Evolutionary conservation across 768 basidiomycete genomes (phyloP).

Genomic region (Psilocybe subaeruginosa): DNA sequence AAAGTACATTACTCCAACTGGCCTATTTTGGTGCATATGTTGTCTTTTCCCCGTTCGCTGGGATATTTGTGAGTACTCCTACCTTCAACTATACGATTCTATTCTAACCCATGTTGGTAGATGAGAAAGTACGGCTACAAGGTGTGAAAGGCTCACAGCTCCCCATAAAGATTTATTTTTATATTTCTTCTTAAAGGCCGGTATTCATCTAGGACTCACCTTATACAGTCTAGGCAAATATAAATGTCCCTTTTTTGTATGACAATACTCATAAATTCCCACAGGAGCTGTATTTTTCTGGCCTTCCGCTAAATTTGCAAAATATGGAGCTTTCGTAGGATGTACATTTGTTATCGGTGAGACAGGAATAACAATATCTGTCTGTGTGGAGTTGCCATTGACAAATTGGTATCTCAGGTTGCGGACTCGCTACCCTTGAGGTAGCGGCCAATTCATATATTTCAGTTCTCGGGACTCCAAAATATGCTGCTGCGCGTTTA

Average conservation of each 20-base stretch:
- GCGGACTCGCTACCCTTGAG: constrained; percentile 68
- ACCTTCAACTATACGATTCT: not conserved
- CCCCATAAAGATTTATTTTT: not conserved
- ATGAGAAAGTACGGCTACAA: constrained; percentile 72
- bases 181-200: constrained; percentile 32
- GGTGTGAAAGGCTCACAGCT: constrained; percentile 27
- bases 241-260: not conserved
- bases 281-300: constrained; percentile 78
- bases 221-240: constrained; percentile 57
- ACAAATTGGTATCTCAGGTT: constrained; percentile 38
- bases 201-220: constrained; percentile 63
- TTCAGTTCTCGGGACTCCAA: constrained; percentile 65
- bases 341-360: constrained; percentile 72
- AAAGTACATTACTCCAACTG: constrained; percentile 75
- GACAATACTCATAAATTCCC: not conserved
- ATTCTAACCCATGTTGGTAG: constrained; percentile 29
- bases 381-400: not conserved
- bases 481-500: constrained; percentile 73
- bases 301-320: constrained; percentile 70
- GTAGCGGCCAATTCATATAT: constrained; percentile 86
- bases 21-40: constrained; percentile 76
- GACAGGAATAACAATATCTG: constrained; percentile 4
- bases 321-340: constrained; percentile 75
- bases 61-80: constrained; percentile 50
- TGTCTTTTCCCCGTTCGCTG: constrained; percentile 60